Percentiles rank a stretch among this genome's conserved stretches.
These are phyloP conservation scores for Termitomyces sp. DNA, from an alignment of 768 basidiomycete genomes.

Conservation along the genomic window DNA sequence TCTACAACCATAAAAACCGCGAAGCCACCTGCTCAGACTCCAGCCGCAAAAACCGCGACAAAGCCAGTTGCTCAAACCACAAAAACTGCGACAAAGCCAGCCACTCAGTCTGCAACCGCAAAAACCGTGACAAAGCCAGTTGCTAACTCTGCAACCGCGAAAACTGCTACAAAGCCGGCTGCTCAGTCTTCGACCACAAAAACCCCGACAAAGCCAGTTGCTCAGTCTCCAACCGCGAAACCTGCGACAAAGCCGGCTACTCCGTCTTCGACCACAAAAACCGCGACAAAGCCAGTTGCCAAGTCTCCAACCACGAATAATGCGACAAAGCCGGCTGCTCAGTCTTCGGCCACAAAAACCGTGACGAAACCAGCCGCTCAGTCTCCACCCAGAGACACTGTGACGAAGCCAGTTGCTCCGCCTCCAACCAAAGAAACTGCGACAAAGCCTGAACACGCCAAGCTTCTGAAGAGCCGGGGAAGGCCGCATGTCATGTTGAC, in stretches of 20 bases:
- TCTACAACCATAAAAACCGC: background rate
- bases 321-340: background rate
- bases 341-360: background rate
- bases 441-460: background rate
- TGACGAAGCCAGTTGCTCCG: background rate
- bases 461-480: background rate
- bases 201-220: no score
- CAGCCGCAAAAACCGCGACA: background rate
- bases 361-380: background rate
- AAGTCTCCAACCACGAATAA: background rate
- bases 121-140: background rate
- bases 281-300: background rate
- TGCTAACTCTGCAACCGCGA: no score
- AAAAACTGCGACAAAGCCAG: no score
- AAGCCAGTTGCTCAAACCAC: no score
- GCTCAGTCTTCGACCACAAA: background rate
- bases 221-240: background rate
- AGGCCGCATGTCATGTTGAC: constrained; percentile 6
- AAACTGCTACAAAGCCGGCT: background rate
- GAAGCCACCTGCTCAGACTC: background rate
- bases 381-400: background rate
- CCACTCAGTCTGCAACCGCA: no score
- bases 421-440: background rate
- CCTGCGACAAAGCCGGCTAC: background rate
- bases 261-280: background rate